phyloP scores from a whole-genome alignment of 352 stramenopile genomes.

The Phytopythium kandeliae region DNA sequence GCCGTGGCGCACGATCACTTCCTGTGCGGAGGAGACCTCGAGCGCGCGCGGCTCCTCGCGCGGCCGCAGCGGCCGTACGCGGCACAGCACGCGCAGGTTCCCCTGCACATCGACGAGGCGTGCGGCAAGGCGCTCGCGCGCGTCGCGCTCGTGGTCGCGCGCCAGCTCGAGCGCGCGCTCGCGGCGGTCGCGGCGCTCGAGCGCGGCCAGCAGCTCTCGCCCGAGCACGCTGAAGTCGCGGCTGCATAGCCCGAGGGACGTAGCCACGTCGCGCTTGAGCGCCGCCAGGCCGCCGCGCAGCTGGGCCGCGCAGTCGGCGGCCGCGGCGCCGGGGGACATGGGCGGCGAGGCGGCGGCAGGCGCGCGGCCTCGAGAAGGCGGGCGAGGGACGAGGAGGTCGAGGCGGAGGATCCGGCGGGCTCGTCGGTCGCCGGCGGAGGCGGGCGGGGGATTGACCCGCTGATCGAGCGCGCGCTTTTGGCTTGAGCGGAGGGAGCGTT shows the following conservation, averaged over 20 bases:
- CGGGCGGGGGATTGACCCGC: not conserved
- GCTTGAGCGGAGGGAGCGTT: no score
- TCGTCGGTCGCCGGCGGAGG: not conserved
- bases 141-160: slow-evolving; percentile 46
- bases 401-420: no score
- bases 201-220: slow-evolving; percentile 41
- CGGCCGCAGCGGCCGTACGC: slow-evolving; percentile 46
- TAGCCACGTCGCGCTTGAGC: slow-evolving; percentile 60
- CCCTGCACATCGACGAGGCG: slow-evolving; percentile 43
- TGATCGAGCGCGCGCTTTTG: not conserved
- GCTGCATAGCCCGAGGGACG: slow-evolving; percentile 62
- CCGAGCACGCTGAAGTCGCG: slow-evolving; percentile 70
- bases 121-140: slow-evolving; percentile 35
- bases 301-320: slow-evolving; percentile 15
- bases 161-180: slow-evolving; percentile 29
- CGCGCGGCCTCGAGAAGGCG: no score
- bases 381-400: not conserved
- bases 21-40: slow-evolving; percentile 21
- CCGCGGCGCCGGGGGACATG: not conserved
- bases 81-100: slow-evolving; percentile 75
- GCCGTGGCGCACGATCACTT: slow-evolving; percentile 33
- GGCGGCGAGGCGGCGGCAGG: no score
- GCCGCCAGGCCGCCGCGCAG: slow-evolving; percentile 32
- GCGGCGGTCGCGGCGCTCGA: slow-evolving; percentile 26
- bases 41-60: slow-evolving; percentile 18